Conservation (phyloP, 371 early-diverging fungal genomes). For the Fennellomyces sp. region DNA sequence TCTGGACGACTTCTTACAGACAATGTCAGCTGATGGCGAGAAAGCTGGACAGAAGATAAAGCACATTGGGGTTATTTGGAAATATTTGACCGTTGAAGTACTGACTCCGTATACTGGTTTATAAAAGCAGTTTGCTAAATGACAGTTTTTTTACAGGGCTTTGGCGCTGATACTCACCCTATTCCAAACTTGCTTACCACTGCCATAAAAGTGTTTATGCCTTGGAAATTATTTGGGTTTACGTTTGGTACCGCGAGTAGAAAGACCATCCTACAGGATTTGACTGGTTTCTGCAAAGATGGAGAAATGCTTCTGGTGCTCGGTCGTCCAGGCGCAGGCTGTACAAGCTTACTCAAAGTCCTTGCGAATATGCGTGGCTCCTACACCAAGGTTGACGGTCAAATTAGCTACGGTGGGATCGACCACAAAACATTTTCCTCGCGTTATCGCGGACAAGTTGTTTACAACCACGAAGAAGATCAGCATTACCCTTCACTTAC, state of each 20-base stretch:
- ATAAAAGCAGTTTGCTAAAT: not conserved
- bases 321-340: conserved; percentile 54
- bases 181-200: conserved; percentile 16
- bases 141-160: not conserved
- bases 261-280: conserved; percentile 25
- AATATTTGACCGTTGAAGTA: conserved; percentile 36
- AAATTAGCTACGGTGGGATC: conserved; percentile 38
- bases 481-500: conserved; percentile 45
- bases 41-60: conserved; percentile 28
- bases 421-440: conserved; percentile 26
- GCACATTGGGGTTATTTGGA: conserved; percentile 39
- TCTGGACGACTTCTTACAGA: conserved; percentile 23
- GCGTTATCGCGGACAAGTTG: conserved; percentile 41
- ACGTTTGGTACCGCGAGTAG: not conserved
- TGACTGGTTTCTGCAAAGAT: conserved; percentile 42
- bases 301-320: conserved; percentile 59
- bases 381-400: conserved; percentile 37
- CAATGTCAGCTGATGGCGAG: not conserved
- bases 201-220: not conserved
- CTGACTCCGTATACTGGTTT: too few species aligned
- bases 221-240: conserved; percentile 11
- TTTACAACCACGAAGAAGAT: conserved; percentile 52
- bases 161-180: conserved; percentile 25
- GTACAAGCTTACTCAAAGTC: conserved; percentile 48
- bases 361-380: conserved; percentile 42